A percentile compares a stretch with the other conserved stretches of the same genome.
Evolutionary conservation across 1,139 yeast genomes (phyloP).

Genomic region (Blastobotrys petasosporus): DNA sequence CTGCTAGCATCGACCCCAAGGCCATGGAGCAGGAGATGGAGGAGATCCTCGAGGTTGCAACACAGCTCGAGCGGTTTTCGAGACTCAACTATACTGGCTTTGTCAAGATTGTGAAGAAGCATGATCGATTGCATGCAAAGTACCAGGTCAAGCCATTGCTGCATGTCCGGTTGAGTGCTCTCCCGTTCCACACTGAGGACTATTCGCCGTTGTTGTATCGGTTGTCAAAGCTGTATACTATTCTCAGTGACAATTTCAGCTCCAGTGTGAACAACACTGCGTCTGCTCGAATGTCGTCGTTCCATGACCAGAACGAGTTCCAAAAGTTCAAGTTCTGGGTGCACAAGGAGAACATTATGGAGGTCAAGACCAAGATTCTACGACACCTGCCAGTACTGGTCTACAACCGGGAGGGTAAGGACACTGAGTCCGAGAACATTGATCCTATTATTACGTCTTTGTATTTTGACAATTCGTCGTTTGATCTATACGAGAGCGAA

Average conservation of each 20-base stretch:
- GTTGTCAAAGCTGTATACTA: constrained; percentile 72
- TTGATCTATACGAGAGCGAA: constrained; percentile 82
- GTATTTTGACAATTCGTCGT: constrained; percentile 78
- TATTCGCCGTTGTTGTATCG: constrained; percentile 86
- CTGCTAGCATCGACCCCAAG: constrained; percentile 13
- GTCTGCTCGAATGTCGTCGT: constrained; percentile 28
- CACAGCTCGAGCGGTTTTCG: constrained; percentile 83
- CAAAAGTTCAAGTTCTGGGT: constrained; percentile 91
- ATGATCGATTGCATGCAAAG: constrained; percentile 80
- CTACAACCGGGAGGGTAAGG: constrained; percentile 44
- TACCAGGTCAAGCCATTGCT: constrained; percentile 84
- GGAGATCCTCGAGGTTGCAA: constrained; percentile 64
- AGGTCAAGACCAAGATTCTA: constrained; percentile 86
- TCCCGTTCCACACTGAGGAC: constrained; percentile 93
- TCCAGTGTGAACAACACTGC: constrained; percentile 25
- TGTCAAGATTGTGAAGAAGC: constrained; percentile 89
- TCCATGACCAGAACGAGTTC: constrained; percentile 45
- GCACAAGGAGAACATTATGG: constrained; percentile 94
- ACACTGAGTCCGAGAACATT: constrained; percentile 35
- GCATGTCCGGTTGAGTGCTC: constrained; percentile 76
- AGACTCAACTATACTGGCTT: constrained; percentile 93
- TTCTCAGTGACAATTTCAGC: constrained; percentile 59
- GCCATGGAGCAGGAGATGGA: constrained; percentile 63
- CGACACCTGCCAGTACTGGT: constrained; percentile 91
- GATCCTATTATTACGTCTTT: constrained; percentile 84